phyloP scores from a whole-genome alignment of 2,329 filamentous ascomycete species.

The Diaporthe capsici region DNA sequence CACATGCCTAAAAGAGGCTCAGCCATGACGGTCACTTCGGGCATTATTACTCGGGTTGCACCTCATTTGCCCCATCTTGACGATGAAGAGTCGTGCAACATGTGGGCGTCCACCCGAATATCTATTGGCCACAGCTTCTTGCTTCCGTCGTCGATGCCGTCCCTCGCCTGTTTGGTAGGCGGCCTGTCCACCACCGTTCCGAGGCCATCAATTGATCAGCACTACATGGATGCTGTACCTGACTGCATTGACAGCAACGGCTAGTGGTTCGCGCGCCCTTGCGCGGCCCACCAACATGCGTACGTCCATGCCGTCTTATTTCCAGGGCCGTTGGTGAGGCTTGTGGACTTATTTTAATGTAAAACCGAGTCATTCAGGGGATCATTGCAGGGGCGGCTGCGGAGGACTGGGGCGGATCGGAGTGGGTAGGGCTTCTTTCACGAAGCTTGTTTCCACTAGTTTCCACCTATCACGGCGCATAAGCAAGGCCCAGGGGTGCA shows the following conservation, averaged over 20 bases:
- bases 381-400: slow-evolving; percentile 23
- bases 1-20: not conserved
- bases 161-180: not conserved
- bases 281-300: not conserved
- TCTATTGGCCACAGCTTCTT: not conserved
- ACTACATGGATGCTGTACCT: not conserved
- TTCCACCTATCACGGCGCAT: slow-evolving; percentile 15
- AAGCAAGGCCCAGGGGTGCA: not conserved
- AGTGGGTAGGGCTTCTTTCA: slow-evolving; percentile 4
- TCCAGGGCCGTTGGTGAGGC: not conserved
- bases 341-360: slow-evolving; percentile 23
- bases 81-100: not conserved
- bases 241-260: not conserved
- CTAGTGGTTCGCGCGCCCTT: not conserved
- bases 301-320: not conserved
- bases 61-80: not conserved
- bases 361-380: slow-evolving; percentile 32
- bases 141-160: not conserved
- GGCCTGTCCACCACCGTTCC: not conserved
- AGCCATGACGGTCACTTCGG: not conserved
- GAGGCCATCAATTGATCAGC: not conserved
- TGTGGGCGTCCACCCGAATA: not conserved
- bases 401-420: not conserved
- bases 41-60: not conserved
- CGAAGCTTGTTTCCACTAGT: slow-evolving; percentile 29